Conservation (phyloP, 352 stramenopile genomes). For the Globisporangium cylindrosporum region DNA sequence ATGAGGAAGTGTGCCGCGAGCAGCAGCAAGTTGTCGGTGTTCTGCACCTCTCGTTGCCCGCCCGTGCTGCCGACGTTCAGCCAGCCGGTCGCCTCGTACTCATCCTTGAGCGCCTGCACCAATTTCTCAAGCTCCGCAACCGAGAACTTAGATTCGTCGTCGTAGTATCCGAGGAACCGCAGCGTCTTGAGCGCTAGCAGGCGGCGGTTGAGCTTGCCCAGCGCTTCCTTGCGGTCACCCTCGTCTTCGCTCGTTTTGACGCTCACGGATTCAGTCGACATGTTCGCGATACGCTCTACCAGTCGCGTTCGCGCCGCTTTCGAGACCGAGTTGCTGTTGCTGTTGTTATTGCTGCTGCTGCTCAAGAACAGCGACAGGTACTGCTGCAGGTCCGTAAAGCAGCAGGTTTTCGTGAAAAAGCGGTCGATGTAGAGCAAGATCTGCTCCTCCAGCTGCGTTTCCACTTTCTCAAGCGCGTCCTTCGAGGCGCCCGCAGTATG, state of each 20-base stretch:
- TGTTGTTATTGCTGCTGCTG: slow-evolving; percentile 10
- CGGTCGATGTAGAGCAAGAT: slow-evolving; percentile 61
- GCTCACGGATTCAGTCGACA: slow-evolving; percentile 31
- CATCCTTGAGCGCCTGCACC: slow-evolving; percentile 45
- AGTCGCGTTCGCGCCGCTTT: slow-evolving; percentile 33
- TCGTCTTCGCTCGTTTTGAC: slow-evolving; percentile 19
- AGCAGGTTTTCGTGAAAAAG: slow-evolving; percentile 82
- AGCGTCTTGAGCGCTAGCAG: slow-evolving; percentile 69
- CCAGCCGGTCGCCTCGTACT: slow-evolving; percentile 72
- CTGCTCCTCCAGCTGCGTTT: slow-evolving; percentile 41
- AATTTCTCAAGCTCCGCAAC: slow-evolving; percentile 34
- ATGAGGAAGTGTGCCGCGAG: slow-evolving; percentile 69
- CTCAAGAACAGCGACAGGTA: slow-evolving; percentile 53
- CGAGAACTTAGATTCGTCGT: slow-evolving; percentile 19
- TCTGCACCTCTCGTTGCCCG: slow-evolving; percentile 80
- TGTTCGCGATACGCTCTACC: slow-evolving; percentile 28
- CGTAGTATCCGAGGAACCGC: slow-evolving; percentile 63
- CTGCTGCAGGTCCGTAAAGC: slow-evolving; percentile 84
- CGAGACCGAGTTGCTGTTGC: slow-evolving; percentile 30
- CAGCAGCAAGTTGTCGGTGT: slow-evolving; percentile 79
- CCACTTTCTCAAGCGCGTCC: slow-evolving; percentile 27
- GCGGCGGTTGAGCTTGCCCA: slow-evolving; percentile 46
- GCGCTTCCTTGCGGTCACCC: slow-evolving; percentile 37
- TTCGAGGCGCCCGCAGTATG: slow-evolving; percentile 8
- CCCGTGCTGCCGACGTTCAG: slow-evolving; percentile 68